Evolutionary conservation across 192 early-diverging fungal genomes (phyloP), one percentile per base, ranked within the genome.

Genomic region (Coemansia brasiliensis): DNA sequence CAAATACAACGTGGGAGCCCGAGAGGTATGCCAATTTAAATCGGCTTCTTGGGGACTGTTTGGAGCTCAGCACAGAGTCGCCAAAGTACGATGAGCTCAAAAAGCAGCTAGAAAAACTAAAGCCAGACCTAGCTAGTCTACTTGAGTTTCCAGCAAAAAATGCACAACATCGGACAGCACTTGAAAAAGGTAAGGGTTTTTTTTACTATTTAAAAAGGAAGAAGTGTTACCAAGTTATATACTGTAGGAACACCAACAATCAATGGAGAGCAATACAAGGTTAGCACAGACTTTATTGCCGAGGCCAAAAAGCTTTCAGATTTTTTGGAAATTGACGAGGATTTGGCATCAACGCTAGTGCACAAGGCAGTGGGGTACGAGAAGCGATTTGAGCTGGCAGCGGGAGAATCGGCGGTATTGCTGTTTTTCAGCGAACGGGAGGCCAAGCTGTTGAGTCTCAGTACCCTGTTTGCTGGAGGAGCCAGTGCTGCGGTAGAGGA

Each of bases 251-350:
- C 77, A 5, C 67, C 77, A 16, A 57, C 67, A 10, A 87, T 91
- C 46, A 84, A 87, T 18, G 81, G 85, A 27, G 81, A 74, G 32
- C 55, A 72, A 25, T 75, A 79, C 61, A 76, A 85, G 54, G 82
- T 88, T 59, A 92, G 86, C 66, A 75, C 73, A n/a, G 83, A 87
- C 13, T 94, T 93, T 61, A 81, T 79, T 55, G 54, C 73, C 15
- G 79, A 85, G 25, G 83, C 84, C 7, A 64, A 87, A 50, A 78
- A 86, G 61, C 61, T 97, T 26, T 90, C 91, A 2, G 91, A 94
- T 65, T 82, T 91, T 56, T 76, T 97, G 24, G 81, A 87, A 20
- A 80, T 94, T 40, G 85, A 90, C 72, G 93, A 95, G 63, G 79
- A 85, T 53, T 57, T 83, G 10, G 93, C 92, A 4, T 82, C 89